Evolutionary conservation across 2,329 filamentous ascomycete species (phyloP), one percentile per base, ranked within the genome.

Genomic region (Aureobasidium sp.): DNA sequence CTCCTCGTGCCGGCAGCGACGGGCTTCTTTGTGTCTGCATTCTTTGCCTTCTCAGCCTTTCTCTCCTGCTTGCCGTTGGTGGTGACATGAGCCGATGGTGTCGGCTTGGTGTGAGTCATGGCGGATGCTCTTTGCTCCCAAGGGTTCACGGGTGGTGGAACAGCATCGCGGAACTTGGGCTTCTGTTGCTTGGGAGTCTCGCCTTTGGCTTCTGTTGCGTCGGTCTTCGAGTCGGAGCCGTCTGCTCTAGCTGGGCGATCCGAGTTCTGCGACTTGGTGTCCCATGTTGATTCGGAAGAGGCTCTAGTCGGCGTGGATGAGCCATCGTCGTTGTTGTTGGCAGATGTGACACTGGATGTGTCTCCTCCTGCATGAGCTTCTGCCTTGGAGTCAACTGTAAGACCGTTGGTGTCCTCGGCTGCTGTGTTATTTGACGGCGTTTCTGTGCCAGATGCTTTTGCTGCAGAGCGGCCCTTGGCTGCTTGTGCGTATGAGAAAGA

Each of bases 401-500:
- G 72, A 44, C 70, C 71, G 4, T 75, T 69, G 29, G 70, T 67
- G n/a, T 68, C 71, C 42, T 70, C 67, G 68, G 73, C 66, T 60
- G 69, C 68, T 36, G 70, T 64, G 47, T 76, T 75, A 54, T 75
- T 76, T 13, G 76, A 72, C 32, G 77, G 73, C 44, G 76, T 78
- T 14, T 69, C 71, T 29, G 73, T 67, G 47, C 75, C 76, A 27
- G 78, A 77, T 25, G 73, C 72, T 61, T 76, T 69, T 61, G 76
- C 69, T 61, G 78, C 71, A 59, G 83, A 78, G 69, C 88, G 83
- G 71, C 92, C 91, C 76, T 94, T 94, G 63, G 93, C 93, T 72
- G 93, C 93, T 82, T 96, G 91, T 70, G 93, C 93, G 76, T 97
- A 97, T 63, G 93, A 97, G 74, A 97, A 96, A 51, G 59, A 54